These are phyloP conservation scores for Curvularia lunata DNA, from an alignment of 2,329 filamentous ascomycete genomes.

Conservation along the genomic window DNA sequence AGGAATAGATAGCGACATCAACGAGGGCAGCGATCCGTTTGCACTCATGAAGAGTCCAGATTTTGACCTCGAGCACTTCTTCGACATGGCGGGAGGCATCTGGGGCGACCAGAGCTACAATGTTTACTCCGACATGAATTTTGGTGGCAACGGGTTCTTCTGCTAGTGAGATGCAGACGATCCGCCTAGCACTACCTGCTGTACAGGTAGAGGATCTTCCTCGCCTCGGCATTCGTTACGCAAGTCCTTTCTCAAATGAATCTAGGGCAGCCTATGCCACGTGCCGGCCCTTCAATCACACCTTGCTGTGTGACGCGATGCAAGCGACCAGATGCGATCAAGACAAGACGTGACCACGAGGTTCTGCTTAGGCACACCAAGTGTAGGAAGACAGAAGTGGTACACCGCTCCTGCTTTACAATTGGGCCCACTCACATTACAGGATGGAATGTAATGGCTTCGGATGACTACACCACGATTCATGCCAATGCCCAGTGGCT, in stretches of 20 bases:
- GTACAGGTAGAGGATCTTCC: background rate
- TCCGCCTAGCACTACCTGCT: background rate
- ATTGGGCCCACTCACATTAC: background rate
- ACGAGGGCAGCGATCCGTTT: conserved; percentile 26
- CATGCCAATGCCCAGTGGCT: background rate
- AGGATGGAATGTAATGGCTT: background rate
- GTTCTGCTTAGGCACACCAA: background rate
- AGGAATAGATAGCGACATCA: conserved; percentile 7
- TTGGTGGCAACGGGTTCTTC: conserved; percentile 17
- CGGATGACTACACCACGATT: background rate
- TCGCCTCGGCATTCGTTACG: too few relatives aligned
- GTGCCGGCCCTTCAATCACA: background rate
- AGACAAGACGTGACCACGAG: background rate
- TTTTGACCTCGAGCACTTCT: conserved; percentile 45
- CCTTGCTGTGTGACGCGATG: background rate
- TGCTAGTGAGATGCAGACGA: background rate
- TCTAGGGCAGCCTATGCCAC: background rate
- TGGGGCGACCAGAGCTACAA: conserved; percentile 37
- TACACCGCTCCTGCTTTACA: background rate
- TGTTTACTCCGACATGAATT: conserved; percentile 32
- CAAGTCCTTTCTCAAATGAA: background rate
- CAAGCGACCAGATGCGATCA: background rate
- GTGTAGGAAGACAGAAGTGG: background rate
- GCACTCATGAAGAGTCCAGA: conserved; percentile 32
- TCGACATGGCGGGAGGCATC: conserved; percentile 37